Evolutionary conservation across 1,284 basidiomycete genomes (phyloP), one percentile per base, ranked within the genome.

Genomic region (Trichosporon asahii): DNA sequence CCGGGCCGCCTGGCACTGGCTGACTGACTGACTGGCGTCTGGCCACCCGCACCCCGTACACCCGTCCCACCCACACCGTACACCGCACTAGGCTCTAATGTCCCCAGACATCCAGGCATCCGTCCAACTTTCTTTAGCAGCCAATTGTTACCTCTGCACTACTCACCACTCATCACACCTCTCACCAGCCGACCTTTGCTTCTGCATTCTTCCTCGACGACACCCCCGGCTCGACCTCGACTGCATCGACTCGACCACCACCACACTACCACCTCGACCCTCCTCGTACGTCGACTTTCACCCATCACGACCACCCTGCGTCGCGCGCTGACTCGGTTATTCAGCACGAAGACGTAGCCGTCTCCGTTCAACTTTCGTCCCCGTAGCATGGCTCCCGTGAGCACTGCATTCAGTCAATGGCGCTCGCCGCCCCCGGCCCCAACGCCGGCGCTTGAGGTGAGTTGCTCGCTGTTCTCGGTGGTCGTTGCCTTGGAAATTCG

Each of bases 331-430:
- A 60, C 55, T 60, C 27, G 55, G 55, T 60, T 60, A 60, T 60
- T 31, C 55, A 60, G 55, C 55, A 60, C 55, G 15, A 5, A 18
- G 27, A 60, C 55, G 29, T 60, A 60, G 55, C 55, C 55, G 55
- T 31, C 55, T 18, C 27, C n/a, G 25, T 18, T 14, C 55, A 60
- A 4, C 55, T 31, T 14, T 31, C 55, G 11, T 14, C 55, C 14
- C 25, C 55, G 55, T 46, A 68, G 31, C 49, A 68, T 68, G 67
- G 67, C 64, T 23, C 67, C 67, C 46, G 67, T 68, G 67, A 64
- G 64, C 61, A 65, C 67, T 27, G 53, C 66, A 18, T 64, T 65
- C 53, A 25, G 49, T 7, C 67, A 68, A 40, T 68, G 67, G 67
- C 67, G 67, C 67, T 68, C 67, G 8, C 65, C 67, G 33, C 46